Base-by-base conservation (phyloP, 371 early-diverging fungal species). In the Nosema muscidifuracis region DNA sequence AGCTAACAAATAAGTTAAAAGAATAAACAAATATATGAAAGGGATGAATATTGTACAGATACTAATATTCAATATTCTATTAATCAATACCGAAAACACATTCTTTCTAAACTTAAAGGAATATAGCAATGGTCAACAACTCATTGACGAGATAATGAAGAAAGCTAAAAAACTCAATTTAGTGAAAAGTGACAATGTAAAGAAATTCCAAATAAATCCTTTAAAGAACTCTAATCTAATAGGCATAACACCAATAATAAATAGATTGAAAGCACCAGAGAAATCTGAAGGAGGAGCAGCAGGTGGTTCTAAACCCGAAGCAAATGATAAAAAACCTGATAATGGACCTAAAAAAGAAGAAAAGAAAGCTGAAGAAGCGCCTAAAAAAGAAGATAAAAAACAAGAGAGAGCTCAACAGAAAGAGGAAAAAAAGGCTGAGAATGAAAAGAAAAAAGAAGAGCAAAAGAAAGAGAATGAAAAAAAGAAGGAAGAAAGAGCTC, bases 61-160 rank as follows among this genome's bases (percentile, higher is more conserved):
- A 7, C n/a, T 34, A 1, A 3, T 16, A 12, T 33, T 38, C 9
- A 38, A 38, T 34, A 33, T 6, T 36, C 24, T 30, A 24, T 30
- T 16, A 24, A 57, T 9, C 7, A 30, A 58, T 7, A 28, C 20
- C 10, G 40, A 20, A 1, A 38, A 60, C 10, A 34, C 60, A 28
- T 70, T 70, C 53, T 70, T 43, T 26, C n/a, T 70, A 15, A 70
- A 70, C 18, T 31, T 70, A 22, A 70, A 70, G 38, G 61, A 70
- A 28, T 58, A 40, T 28, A 61, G 43, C 33, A 61, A 44, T 31
- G 70, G 70, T 28, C 36, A 42, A 50, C 51, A 70, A 20, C 42
- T 70, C 1, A 18, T 70, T 20, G 51, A 51, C 2, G 50, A 60
- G 24, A 34, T 70, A 20, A 50, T 70, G 43, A 61, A 70, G 43